Evolutionary conservation across 495 filamentous ascomycete species (phyloP), one percentile per base, ranked within the genome.

Genomic region (Lasiosphaeria ovina): DNA sequence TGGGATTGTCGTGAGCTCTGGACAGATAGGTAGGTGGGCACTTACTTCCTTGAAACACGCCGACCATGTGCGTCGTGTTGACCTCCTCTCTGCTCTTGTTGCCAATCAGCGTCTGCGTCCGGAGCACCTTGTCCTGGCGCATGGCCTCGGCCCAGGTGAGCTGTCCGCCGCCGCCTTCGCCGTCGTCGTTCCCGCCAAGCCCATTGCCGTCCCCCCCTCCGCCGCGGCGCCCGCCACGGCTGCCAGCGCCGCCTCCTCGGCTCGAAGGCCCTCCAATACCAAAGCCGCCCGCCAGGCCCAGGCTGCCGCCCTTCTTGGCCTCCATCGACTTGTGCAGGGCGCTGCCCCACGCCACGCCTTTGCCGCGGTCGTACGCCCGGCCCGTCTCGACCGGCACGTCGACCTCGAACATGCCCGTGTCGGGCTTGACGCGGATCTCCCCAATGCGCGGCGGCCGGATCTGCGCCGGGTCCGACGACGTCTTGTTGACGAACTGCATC

Each of bases 11-110:
- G 24, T 24, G 24, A 24, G 24, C 24, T 24, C 24, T 24, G 2
- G 24, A 24, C 24, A 24, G 24, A 24, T 35, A 11, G 9, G 17
- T 14, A 10, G 11, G 17, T 12, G 33, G 17, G 24, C n/a, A 62
- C 76, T 60, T 34, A 79, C 78, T 72, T 40, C 76, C 77, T 61
- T 79, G 73, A 54, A 81, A 79, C 4, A 81, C 77, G 16, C 76
- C 79, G n/a, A 81, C 74, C 74, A 78, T 77, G 66, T 75, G 74
- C 58, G 71, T 66, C 6, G 73, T 73, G 60, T 73, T 71, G 33
- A 69, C 66, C 60, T 74, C 68, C 17, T 68, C 59, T 4, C 69
- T 66, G 24, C 72, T 72, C 58, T 62, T 51, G 16, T 69, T 69
- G 14, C 79, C 79, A 57, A 75, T 74, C 24, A 78, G 67, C 4